Conservation (phyloP, 176 grass and related monocot species). For the Oryza australiensis region DNA sequence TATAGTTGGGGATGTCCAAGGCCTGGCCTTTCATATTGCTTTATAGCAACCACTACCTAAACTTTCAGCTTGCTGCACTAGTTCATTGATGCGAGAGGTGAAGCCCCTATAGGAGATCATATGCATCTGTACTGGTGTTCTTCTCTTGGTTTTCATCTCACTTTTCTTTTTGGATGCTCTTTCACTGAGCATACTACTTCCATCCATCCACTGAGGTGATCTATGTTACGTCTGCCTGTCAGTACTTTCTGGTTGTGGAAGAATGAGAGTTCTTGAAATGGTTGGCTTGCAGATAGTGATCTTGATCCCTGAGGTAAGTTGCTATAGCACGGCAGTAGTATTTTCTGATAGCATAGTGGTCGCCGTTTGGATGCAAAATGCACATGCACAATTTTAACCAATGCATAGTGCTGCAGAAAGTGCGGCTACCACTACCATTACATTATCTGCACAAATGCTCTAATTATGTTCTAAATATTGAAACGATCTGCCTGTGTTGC, state of each 20-base stretch:
- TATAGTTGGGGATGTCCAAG: conserved; percentile 33
- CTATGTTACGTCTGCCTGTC: conserved; percentile 5
- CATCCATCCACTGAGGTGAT: conserved; percentile 29
- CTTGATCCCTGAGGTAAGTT: neutral
- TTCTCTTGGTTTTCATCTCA: conserved; percentile 20
- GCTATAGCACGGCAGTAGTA: neutral
- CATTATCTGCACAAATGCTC: neutral
- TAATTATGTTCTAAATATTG: neutral
- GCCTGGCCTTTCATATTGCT: conserved; percentile 38
- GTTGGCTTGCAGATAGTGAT: neutral
- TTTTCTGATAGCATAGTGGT: neutral
- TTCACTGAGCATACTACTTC: conserved; percentile 9
- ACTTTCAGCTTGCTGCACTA: conserved; percentile 42
- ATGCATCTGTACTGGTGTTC: conserved; percentile 17
- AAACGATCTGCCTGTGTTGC: neutral
- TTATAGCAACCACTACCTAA: conserved; percentile 40
- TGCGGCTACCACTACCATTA: neutral
- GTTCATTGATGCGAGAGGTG: conserved; percentile 44
- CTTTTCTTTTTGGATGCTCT: conserved; percentile 6
- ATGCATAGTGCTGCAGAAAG: neutral
- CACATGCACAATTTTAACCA: neutral
- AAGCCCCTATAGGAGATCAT: neutral
- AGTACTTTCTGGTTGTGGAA: conserved; percentile 19
- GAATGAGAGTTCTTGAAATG: conserved; percentile 15
- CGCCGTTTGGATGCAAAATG: neutral